Conservation (phyloP, 1,139 yeast species). For the Taphrina deformans region DNA sequence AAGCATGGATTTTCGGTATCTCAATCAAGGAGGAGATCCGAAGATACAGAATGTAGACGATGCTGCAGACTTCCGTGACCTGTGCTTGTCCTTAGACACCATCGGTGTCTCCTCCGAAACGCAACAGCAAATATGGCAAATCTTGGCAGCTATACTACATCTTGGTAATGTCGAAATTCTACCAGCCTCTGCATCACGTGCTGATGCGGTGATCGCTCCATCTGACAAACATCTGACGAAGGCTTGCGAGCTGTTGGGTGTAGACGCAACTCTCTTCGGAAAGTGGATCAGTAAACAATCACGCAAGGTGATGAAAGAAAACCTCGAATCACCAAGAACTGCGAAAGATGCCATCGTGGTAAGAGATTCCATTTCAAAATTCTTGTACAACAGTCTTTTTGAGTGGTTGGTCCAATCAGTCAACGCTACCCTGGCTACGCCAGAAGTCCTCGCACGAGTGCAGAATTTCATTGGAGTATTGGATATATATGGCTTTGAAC, state of each 20-base stretch:
- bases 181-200: constrained; percentile 65
- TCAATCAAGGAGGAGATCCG: constrained; percentile 87
- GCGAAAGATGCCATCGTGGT: constrained; percentile 87
- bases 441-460: constrained; percentile 56
- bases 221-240: constrained; percentile 83
- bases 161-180: constrained; percentile 84
- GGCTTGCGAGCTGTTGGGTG: constrained; percentile 83
- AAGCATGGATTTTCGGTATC: constrained; percentile 72
- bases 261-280: constrained; percentile 71
- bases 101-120: constrained; percentile 67
- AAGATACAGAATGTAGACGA: constrained; percentile 79
- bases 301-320: constrained; percentile 88
- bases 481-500: constrained; percentile 97
- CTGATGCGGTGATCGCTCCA: constrained; percentile 75
- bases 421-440: constrained; percentile 74
- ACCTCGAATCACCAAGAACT: constrained; percentile 78
- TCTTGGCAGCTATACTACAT: constrained; percentile 86
- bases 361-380: constrained; percentile 93
- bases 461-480: constrained; percentile 88
- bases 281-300: constrained; percentile 95
- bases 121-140: constrained; percentile 70
- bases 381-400: constrained; percentile 84
- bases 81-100: constrained; percentile 70
- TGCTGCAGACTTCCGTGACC: constrained; percentile 67
- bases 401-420: constrained; percentile 92